These are phyloP conservation scores for Thozetella sp. DNA, from an alignment of 495 filamentous ascomycete genomes.

Conservation along the genomic window DNA sequence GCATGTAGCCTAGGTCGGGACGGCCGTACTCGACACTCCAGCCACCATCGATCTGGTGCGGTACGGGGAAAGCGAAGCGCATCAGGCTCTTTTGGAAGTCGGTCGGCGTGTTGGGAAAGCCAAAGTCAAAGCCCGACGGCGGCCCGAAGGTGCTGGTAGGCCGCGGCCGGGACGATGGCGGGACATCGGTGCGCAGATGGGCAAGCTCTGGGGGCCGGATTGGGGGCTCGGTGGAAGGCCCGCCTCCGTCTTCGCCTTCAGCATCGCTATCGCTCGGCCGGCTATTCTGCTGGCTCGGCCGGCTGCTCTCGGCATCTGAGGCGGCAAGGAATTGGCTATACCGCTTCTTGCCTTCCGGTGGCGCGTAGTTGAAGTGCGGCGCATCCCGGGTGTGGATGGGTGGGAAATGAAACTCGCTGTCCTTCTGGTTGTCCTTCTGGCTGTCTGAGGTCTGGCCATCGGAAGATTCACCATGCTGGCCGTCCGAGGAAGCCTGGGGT, in stretches of 20 bases:
- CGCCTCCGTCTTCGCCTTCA: slow-evolving; percentile 10
- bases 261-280: slow-evolving; percentile 13
- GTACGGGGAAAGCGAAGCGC: slow-evolving; percentile 78
- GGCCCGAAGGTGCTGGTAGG: slow-evolving; percentile 46
- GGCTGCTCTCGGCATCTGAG: slow-evolving; percentile 13
- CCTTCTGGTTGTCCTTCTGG: slow-evolving; percentile 29
- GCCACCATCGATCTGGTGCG: slow-evolving; percentile 71
- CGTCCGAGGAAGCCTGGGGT: slow-evolving; percentile 7
- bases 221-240: slow-evolving; percentile 8
- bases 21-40: slow-evolving; percentile 95
- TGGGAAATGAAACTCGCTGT: slow-evolving; percentile 56
- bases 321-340: slow-evolving; percentile 31
- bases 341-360: slow-evolving; percentile 38
- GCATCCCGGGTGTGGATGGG: slow-evolving; percentile 39
- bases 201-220: slow-evolving; percentile 48
- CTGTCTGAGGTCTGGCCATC: slow-evolving; percentile 11
- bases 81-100: slow-evolving; percentile 82
- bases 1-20: slow-evolving; percentile 81
- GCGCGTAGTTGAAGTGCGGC: slow-evolving; percentile 56
- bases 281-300: slow-evolving; percentile 24
- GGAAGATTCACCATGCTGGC: neutral
- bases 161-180: slow-evolving; percentile 23
- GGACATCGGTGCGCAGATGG: slow-evolving; percentile 49
- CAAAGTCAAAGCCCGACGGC: slow-evolving; percentile 68
- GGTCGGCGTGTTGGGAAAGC: slow-evolving; percentile 74